Evolutionary conservation across 768 basidiomycete genomes (phyloP).

Genomic region (Agrocybe pediades): DNA sequence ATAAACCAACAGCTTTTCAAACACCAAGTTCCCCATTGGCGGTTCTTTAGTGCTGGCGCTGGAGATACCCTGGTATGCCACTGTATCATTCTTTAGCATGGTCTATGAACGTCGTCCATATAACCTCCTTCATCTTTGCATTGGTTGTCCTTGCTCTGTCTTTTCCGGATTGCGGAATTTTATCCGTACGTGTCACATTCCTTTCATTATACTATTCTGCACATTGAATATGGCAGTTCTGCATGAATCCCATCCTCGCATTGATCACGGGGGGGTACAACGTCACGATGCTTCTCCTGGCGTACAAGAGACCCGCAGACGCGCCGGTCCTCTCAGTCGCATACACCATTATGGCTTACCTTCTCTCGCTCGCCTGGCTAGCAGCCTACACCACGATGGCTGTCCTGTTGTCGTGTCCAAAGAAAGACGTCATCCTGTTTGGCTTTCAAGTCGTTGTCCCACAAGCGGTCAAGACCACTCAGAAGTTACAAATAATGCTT

Average conservation of each 20-base stretch:
- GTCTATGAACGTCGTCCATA: conserved; percentile 24
- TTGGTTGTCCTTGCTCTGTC: conserved; percentile 19
- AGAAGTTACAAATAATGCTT: conserved; percentile 26
- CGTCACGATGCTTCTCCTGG: conserved; percentile 19
- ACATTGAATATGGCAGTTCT: background rate
- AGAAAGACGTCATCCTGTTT: conserved; percentile 12
- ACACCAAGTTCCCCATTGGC: conserved; percentile 9
- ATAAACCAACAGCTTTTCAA: background rate
- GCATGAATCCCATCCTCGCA: conserved; percentile 26
- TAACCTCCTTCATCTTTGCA: conserved; percentile 22
- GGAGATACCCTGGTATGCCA: conserved; percentile 23
- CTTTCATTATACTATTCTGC: background rate
- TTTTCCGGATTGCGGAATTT: conserved; percentile 21
- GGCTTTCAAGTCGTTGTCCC: conserved; percentile 16
- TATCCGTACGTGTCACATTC: conserved; percentile 23
- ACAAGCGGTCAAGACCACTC: conserved; percentile 7
- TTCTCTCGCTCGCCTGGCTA: conserved; percentile 27
- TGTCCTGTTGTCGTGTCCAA: conserved; percentile 21
- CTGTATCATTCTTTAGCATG: conserved; percentile 12
- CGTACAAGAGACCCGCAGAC: conserved; percentile 17
- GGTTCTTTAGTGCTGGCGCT: conserved; percentile 25
- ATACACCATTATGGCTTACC: conserved; percentile 21
- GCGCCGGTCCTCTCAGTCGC: conserved; percentile 14
- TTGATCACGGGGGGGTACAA: conserved; percentile 25
- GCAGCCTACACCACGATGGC: conserved; percentile 28